Evolutionary conservation across 306 rosid species (phyloP).

Genomic region (Arachis stenosperma): DNA sequence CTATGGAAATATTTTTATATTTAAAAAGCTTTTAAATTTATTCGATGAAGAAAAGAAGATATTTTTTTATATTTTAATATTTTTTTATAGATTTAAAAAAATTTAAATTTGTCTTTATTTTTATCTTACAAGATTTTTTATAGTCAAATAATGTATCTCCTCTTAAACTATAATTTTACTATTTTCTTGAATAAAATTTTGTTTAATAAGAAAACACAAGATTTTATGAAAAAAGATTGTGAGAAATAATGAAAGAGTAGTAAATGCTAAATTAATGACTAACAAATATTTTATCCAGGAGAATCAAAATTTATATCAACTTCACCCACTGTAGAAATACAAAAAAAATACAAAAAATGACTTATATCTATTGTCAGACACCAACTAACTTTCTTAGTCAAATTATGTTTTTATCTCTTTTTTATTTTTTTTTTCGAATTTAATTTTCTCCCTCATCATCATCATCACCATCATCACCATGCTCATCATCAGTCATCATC

Average conservation of each 20-base stretch:
- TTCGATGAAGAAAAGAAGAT: too few relatives aligned
- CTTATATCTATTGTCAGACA: slow-evolving; percentile 34
- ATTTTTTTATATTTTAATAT: too few relatives aligned
- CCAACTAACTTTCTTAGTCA: slow-evolving; percentile 46
- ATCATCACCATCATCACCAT: not conserved
- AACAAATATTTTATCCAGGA: slow-evolving; percentile 70
- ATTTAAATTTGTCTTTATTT: too few relatives aligned
- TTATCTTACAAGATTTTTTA: too few relatives aligned
- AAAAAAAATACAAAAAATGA: slow-evolving; percentile 31
- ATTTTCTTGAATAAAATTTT: too few relatives aligned
- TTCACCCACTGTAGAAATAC: slow-evolving; percentile 55
- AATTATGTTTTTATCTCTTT: slow-evolving; percentile 33
- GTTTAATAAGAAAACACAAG: slow-evolving; percentile 13
- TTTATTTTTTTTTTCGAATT: too few relatives aligned
- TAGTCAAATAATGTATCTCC: too few relatives aligned
- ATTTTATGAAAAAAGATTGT: slow-evolving; percentile 40
- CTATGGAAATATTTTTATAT: too few relatives aligned
- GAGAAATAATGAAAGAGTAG: not conserved
- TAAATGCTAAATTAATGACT: slow-evolving; percentile 48
- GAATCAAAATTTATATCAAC: slow-evolving; percentile 87
- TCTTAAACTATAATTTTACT: too few relatives aligned
- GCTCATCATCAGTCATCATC: slow-evolving; percentile 47
- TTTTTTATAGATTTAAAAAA: too few relatives aligned
- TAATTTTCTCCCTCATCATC: not conserved
- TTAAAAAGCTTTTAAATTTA: too few relatives aligned